phyloP scores from a whole-genome alignment of 305 asterid species.

The Solanum hybrid region DNA sequence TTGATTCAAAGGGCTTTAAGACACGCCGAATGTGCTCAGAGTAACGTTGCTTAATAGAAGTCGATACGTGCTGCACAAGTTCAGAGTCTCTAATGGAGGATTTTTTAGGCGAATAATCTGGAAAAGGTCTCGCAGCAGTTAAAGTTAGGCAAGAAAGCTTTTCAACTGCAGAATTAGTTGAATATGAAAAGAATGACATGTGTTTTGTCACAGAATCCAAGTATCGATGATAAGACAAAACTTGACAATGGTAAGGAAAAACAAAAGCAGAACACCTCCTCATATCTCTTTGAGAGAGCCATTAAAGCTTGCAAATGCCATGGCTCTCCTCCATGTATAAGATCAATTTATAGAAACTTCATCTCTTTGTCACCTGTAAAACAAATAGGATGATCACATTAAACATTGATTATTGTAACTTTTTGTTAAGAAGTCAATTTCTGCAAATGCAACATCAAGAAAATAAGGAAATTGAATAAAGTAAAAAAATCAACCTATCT shows the following conservation, averaged over 20 bases:
- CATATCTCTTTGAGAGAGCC: constrained; percentile 55
- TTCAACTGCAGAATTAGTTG: constrained; percentile 19
- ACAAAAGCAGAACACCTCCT: constrained; percentile 38
- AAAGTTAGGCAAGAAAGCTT: constrained; percentile 21
- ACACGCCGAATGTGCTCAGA: constrained; percentile 45
- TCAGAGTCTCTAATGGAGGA: constrained; percentile 71
- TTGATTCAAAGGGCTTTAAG: constrained; percentile 63
- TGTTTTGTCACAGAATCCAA: constrained; percentile 22
- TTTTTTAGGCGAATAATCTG: constrained; percentile 70
- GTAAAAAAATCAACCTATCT: not conserved
- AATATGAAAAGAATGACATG: constrained; percentile 16
- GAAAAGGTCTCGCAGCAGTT: constrained; percentile 48
- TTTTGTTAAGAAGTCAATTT: not conserved
- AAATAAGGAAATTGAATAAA: not conserved
- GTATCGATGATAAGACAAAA: constrained; percentile 16
- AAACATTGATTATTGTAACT: not conserved
- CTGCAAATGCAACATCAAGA: not conserved
- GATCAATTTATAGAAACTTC: constrained; percentile 1
- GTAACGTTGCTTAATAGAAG: constrained; percentile 59
- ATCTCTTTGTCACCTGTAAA: not conserved
- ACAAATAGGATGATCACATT: not conserved
- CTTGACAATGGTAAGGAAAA: constrained; percentile 23
- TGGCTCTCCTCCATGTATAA: constrained; percentile 19
- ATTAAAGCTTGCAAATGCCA: constrained; percentile 24
- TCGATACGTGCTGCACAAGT: constrained; percentile 54